These are phyloP conservation scores for Batkoa obscura DNA, from an alignment of 371 early-diverging fungal species.

Conservation along the genomic window DNA sequence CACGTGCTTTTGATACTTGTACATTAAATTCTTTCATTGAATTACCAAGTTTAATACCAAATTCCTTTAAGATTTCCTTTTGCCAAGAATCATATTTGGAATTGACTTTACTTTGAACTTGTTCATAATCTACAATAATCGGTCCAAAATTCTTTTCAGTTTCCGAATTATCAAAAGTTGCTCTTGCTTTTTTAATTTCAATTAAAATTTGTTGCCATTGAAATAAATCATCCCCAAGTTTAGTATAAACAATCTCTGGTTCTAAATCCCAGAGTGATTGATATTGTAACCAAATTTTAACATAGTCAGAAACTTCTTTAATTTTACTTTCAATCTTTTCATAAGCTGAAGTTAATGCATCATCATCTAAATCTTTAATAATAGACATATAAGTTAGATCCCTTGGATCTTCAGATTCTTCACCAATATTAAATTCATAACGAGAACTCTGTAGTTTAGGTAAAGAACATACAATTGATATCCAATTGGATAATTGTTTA, in stretches of 20 bases:
- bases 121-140: conserved; percentile 82
- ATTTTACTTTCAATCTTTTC: conserved; percentile 63
- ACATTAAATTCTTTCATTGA: conserved; percentile 73
- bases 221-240: conserved; percentile 76
- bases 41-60: conserved; percentile 61
- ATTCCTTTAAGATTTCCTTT: conserved; percentile 79
- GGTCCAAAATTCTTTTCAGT: conserved; percentile 75
- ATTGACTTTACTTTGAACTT: conserved; percentile 94
- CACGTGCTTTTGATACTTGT: conserved; percentile 55
- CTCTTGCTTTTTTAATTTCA: conserved; percentile 84
- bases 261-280: conserved; percentile 96
- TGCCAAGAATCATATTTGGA: conserved; percentile 97
- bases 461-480: conserved; percentile 55
- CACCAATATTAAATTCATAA: conserved; percentile 64
- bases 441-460: conserved; percentile 74
- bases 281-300: conserved; percentile 89
- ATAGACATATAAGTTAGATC: conserved; percentile 51
- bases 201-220: conserved; percentile 87
- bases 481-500: conserved; percentile 79
- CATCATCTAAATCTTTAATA: conserved; percentile 47
- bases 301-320: conserved; percentile 61
- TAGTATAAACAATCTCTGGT: conserved; percentile 51
- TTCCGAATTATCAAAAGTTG: conserved; percentile 90
- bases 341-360: conserved; percentile 56
- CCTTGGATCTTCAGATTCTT: conserved; percentile 26